Evolutionary conservation across 306 rosid species (phyloP).

Genomic region (Ormosia semicastrata): DNA sequence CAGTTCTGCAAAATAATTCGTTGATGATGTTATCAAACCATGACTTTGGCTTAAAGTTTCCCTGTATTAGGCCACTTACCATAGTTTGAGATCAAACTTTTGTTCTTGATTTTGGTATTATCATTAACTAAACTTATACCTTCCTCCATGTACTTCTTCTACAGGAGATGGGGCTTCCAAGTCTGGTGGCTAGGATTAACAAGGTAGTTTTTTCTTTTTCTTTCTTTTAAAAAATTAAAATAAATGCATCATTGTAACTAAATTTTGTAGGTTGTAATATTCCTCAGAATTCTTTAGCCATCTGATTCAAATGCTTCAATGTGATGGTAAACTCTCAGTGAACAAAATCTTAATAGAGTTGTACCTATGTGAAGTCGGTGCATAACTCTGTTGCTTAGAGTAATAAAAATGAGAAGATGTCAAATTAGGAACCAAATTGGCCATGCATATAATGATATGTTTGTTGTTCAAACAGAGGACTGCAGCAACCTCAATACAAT

Average conservation of each 20-base stretch:
- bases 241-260: neutral
- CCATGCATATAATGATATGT: neutral
- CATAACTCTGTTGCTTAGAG: neutral
- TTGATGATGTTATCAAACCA: neutral
- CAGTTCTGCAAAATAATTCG: no score
- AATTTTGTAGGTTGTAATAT: neutral
- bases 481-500: conserved; percentile 38
- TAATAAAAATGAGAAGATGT: neutral
- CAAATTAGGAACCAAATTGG: neutral
- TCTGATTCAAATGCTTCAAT: neutral
- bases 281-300: neutral
- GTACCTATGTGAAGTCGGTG: neutral
- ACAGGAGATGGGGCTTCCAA: conserved; percentile 83
- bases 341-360: neutral
- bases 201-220: conserved; percentile 41
- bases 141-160: neutral
- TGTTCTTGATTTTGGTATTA: neutral
- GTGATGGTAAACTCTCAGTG: neutral
- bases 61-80: neutral
- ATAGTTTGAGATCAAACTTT: neutral
- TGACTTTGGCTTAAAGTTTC: neutral
- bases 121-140: neutral
- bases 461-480: conserved; percentile 45
- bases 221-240: no score
- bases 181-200: conserved; percentile 56